Base-by-base conservation (phyloP, 495 filamentous ascomycete species). In the Collariella sp. region DNA sequence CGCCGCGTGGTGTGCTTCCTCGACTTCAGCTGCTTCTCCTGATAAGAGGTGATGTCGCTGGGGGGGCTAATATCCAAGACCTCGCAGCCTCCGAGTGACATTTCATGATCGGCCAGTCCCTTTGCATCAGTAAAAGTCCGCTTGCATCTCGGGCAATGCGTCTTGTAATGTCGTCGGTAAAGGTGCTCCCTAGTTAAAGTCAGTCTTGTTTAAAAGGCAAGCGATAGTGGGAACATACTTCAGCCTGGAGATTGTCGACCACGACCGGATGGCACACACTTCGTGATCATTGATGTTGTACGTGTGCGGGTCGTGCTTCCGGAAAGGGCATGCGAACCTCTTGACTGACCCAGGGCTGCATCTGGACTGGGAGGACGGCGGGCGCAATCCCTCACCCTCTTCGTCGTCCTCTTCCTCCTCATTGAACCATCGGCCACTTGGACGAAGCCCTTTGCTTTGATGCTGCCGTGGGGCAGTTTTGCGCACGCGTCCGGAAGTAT, bases 111-210 rank as follows among this genome's bases (percentile, higher is more conserved):
- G n/a, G 46, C 54, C 19, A 68, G 38, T 4, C 61, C 54, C 18
- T 39, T 51, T 16, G 29, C 46, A 44, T 62, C 46, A 23, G 10
- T 48, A 36, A 68, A 68, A 1, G 40, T 61, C 9, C 50, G 39
- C 40, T 66, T 66, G 57, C 65, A 68, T 51, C 63, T 58, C 9
- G 44, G 57, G 19, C 65, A 68, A 42, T 66, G 59, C 2, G 55
- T 54, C 36, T 56, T 64, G 54, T 62, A 63, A 35, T 68, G 66
- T 12, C 46, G 55, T 13, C 66, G 56, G 35, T 65, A 65, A 10
- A 68, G 52, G 39, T 68, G 66, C 45, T 68, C 66, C 45, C 65
- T 68, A 26, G 20, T n/a, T n/a, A 12, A 13, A 10, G 52, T 64
- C 34, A 62, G 59, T 16, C 7, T 7, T 50, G 4, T 16, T 7